Base-by-base conservation (phyloP, 2,329 filamentous ascomycete species). In the Chaetomium sp. region DNA sequence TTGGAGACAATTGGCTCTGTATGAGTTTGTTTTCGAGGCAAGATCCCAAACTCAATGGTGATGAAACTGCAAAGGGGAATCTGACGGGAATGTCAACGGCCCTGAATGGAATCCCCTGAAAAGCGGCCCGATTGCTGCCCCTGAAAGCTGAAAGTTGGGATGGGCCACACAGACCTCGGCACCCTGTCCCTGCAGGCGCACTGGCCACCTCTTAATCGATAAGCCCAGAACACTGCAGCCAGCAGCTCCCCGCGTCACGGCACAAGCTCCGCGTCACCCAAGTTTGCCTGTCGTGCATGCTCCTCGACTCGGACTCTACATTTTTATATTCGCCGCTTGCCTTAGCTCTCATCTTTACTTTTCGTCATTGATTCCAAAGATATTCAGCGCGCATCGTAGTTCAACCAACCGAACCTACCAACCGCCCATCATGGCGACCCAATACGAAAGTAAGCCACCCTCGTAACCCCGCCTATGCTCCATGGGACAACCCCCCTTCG, bases 391-490 rank as follows among this genome's bases (percentile, higher is more conserved):
- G 33, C 33, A 35, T 10, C 12, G 33, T 10, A 13, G 9, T 53
- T n/a, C 33, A 27, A 19, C 29, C 27, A 27, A 60, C 2, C 38
- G 5, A 42, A 16, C 6, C 1, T 5, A 38, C 19, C 13, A 54
- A 38, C 25, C 19, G 38, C 1, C 62, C 72, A 76, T 58, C 69
- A 86, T 86, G 84, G 77, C 83, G 57, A 85, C 80, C 21, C 84
- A 83, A 70, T 87, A 87, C 75, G 84, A 87, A 80, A 78, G 84
- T 82, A 74, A 66, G 63, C 62, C 45, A 64, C 60, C 64, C 59
- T 58, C 27, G 51, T 21, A 62, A 50, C 49, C 59, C 62, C 31
- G 50, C 61, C 19, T 56, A 51, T 45, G 47, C 56, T 42, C 27
- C 23, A 23, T 10, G n/a, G 19, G 8, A 10, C 19, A 56, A 51